A percentile compares a stretch with the other conserved stretches of the same genome.
Evolutionary conservation across 352 stramenopile species (phyloP).

Genomic region (Globisporangium apiculatum): DNA sequence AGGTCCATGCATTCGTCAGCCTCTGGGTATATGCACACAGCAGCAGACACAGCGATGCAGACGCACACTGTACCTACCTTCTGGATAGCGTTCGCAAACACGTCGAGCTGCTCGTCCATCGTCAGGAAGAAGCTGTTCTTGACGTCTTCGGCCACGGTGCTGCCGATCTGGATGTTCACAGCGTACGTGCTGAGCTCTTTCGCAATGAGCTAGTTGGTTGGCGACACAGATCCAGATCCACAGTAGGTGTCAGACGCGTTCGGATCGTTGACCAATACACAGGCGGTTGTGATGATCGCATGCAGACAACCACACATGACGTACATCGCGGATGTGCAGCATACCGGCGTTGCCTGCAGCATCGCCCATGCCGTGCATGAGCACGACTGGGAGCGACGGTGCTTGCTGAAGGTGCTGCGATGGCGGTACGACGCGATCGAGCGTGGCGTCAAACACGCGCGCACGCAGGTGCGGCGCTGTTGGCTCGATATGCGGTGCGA

Average conservation of each 20-base stretch:
- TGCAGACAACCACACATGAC: background rate
- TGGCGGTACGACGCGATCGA: background rate
- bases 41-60: no score
- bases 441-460: conserved; percentile 26
- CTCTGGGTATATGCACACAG: no score
- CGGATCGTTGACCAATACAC: no score
- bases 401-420: no score
- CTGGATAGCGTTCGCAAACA: conserved; percentile 83
- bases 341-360: conserved; percentile 89
- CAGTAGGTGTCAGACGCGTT: no score
- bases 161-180: conserved; percentile 85
- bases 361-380: conserved; percentile 95
- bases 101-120: conserved; percentile 88
- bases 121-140: conserved; percentile 92
- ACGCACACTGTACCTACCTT: conserved; percentile 20
- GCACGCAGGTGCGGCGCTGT: conserved; percentile 1
- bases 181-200: conserved; percentile 82
- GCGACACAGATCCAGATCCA: no score
- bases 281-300: no score
- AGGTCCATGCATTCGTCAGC: background rate
- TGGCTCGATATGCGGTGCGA: no score
- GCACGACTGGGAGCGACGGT: conserved; percentile 50
- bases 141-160: conserved; percentile 77
- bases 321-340: conserved; percentile 69
- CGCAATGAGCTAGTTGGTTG: conserved; percentile 35